phyloP scores from a whole-genome alignment of 2,329 filamentous ascomycete species.

The Metarhizium album region DNA sequence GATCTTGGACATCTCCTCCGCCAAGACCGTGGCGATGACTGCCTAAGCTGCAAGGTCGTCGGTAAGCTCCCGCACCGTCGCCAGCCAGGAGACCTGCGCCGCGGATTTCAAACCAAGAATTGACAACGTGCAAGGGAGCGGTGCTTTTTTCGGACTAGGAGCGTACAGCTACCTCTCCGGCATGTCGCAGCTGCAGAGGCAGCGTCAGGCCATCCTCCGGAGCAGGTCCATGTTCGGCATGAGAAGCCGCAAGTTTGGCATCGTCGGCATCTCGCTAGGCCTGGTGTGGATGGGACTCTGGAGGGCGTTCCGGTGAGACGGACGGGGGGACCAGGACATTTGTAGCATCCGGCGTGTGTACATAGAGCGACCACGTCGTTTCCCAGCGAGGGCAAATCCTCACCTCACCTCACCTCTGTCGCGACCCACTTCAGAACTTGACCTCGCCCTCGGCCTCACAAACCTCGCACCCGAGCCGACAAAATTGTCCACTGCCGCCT shows the following conservation, averaged over 20 bases:
- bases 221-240: slow-evolving; percentile 64
- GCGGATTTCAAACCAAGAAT: neutral
- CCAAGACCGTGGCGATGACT: slow-evolving; percentile 52
- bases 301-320: slow-evolving; percentile 46
- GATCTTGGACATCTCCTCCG: slow-evolving; percentile 48
- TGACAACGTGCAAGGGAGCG: slow-evolving; percentile 43
- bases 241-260: slow-evolving; percentile 56
- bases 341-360: too few species aligned
- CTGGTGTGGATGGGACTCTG: slow-evolving; percentile 62
- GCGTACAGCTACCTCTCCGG: slow-evolving; percentile 71
- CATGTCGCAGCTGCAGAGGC: slow-evolving; percentile 57
- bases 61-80: slow-evolving; percentile 33
- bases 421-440: slow-evolving; percentile 18
- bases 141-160: slow-evolving; percentile 64
- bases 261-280: slow-evolving; percentile 55
- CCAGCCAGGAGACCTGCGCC: neutral
- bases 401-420: slow-evolving; percentile 10
- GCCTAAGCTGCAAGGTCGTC: slow-evolving; percentile 58
- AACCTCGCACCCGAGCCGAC: neutral
- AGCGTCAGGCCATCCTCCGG: slow-evolving; percentile 53
- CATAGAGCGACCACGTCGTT: too few species aligned
- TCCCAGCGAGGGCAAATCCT: slow-evolving; percentile 19
- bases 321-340: too few species aligned
- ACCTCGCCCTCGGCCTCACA: slow-evolving; percentile 6
- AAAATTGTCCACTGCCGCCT: too few species aligned